A percentile compares a stretch with the other conserved stretches of the same genome.
Evolutionary conservation across 331 rosid genomes (phyloP).

Genomic region (Dryas integrifolia): DNA sequence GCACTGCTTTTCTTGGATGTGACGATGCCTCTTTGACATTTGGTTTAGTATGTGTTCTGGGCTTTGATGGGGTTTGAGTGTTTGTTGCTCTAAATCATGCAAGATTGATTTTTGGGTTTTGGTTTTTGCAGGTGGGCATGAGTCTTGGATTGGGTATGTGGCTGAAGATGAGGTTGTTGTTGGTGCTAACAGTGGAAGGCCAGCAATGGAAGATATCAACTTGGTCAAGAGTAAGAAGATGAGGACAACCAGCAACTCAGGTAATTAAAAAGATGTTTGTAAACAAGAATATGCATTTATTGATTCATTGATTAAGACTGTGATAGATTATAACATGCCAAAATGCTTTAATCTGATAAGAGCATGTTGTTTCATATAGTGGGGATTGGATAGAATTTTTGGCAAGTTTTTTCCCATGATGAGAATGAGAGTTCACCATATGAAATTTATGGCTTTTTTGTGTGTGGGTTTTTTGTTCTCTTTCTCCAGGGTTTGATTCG

Average conservation of each 20-base stretch:
- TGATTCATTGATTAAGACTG: no score
- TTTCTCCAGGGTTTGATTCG: slow-evolving; percentile 7
- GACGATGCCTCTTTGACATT: no score
- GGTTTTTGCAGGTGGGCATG: slow-evolving; percentile 49
- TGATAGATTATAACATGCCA: no score
- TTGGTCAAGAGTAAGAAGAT: slow-evolving; percentile 47
- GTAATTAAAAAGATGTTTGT: slow-evolving; percentile 14
- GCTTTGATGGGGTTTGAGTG: background rate
- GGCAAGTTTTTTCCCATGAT: no score
- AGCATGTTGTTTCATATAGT: no score
- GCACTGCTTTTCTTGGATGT: no score
- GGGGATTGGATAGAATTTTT: no score
- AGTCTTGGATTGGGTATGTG: slow-evolving; percentile 25
- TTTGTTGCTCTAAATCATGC: background rate
- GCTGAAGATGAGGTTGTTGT: slow-evolving; percentile 20
- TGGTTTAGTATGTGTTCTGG: background rate
- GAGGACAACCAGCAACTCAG: slow-evolving; percentile 35
- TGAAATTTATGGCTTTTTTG: background rate
- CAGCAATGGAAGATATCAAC: slow-evolving; percentile 27
- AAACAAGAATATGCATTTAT: no score
- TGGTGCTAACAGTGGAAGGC: slow-evolving; percentile 15
- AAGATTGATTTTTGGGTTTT: background rate
- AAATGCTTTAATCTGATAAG: no score
- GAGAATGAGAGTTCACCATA: no score
- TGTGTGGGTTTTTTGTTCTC: no score